These are phyloP conservation scores for Odontarrhena argentea DNA, from an alignment of 345 rosid genomes.

Conservation along the genomic window DNA sequence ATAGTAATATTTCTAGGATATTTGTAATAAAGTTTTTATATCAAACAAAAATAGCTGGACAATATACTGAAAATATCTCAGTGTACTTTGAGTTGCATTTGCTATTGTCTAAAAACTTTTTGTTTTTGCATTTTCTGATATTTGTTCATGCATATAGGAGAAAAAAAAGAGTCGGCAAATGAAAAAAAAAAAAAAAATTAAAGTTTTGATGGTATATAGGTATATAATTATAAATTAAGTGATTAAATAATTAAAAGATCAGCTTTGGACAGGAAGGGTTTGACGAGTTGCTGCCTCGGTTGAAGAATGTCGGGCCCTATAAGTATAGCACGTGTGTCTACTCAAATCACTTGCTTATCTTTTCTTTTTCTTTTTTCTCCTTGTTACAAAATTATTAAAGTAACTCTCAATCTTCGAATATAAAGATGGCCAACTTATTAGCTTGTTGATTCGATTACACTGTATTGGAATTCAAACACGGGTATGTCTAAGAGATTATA, in stretches of 20 bases:
- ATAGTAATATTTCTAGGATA: too few relatives aligned
- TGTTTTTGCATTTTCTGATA: too few relatives aligned
- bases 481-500: too few relatives aligned
- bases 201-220: background rate
- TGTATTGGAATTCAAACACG: background rate
- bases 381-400: background rate
- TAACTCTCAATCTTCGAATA: background rate
- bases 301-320: constrained; percentile 39
- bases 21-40: background rate
- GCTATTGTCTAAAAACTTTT: too few relatives aligned
- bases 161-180: background rate
- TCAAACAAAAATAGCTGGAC: background rate
- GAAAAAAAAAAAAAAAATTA: background rate
- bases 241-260: constrained; percentile 13
- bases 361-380: background rate
- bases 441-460: background rate
- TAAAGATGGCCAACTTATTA: background rate
- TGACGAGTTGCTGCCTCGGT: constrained; percentile 39
- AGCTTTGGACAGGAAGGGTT: constrained; percentile 34
- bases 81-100: background rate
- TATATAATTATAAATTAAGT: background rate
- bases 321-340: constrained; percentile 36
- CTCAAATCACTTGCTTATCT: constrained; percentile 9
- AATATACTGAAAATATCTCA: background rate
- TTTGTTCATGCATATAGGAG: too few relatives aligned